Evolutionary conservation across 2,329 filamentous ascomycete species (phyloP), one percentile per base, ranked within the genome.

Genomic region (Trichophyton mentagrophytes): DNA sequence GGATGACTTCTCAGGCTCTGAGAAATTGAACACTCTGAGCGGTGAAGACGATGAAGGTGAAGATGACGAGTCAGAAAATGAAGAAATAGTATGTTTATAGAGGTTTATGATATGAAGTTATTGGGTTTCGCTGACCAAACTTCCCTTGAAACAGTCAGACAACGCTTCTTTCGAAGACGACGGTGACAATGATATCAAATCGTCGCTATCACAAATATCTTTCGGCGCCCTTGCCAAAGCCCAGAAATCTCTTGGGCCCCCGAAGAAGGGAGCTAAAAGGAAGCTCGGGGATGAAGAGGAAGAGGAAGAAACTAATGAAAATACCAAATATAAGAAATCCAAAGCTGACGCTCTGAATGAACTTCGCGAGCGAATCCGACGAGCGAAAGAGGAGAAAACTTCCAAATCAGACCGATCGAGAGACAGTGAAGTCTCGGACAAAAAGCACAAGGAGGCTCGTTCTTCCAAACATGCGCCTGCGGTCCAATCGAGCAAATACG

Each of bases 181-280:
- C 2, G 69, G 70, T 3, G 69, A 71, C 20, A 74, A 69, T 33
- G 72, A 71, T 65, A 67, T 71, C 53, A 69, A 69, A 67, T 65
- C 71, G 3, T 70, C 74, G 38, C 73, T 85, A 61, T 79, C 77
- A 67, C 79, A 78, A 63, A 84, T 96, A 65, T 93, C 90, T 25
- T 96, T 97, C 69, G 91, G 90, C 64, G 88, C 89, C n/a, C 79
- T 96, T 46, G 89, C 89, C 65, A 89, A 89, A 78, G 91, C 90
- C 1, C 89, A 95, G 76, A 85, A 85, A 44, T 82, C 84, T 0
- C 74, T 95, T 36, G 77, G 76, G 70, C 22, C 40, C 9, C 66
- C 58, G 59, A 70, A 67, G 64, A 67, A 63, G 27, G 38, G 15
- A 13, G 25, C 30, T 13, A 44, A 47, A n/a, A 59, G 57, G 30